phyloP scores from a whole-genome alignment of 305 asterid species.

The Fraxinus albicans region DNA sequence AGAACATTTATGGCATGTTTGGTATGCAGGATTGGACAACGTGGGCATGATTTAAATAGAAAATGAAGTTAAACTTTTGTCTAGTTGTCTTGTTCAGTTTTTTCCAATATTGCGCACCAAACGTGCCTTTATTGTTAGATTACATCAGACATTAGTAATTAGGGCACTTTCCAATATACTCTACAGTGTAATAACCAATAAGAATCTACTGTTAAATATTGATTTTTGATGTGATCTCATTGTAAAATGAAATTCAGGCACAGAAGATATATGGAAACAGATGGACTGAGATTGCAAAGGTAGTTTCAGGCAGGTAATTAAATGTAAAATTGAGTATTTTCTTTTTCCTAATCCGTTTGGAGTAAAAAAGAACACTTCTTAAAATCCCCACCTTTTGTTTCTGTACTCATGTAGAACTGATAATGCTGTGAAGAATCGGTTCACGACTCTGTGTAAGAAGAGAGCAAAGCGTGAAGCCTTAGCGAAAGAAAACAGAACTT shows the following conservation, averaged over 20 bases:
- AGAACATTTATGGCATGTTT: neutral
- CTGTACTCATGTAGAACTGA: constrained; percentile 61
- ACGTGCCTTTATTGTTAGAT: constrained; percentile 14
- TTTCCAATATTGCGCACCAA: neutral
- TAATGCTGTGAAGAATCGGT: constrained; percentile 98
- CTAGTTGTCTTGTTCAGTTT: neutral
- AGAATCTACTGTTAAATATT: neutral
- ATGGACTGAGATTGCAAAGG: constrained; percentile 99
- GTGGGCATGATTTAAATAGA: neutral
- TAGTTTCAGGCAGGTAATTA: constrained; percentile 96
- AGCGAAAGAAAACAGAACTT: constrained; percentile 72
- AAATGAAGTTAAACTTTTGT: neutral
- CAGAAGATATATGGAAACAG: constrained; percentile 93
- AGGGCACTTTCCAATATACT: neutral
- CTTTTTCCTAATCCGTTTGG: neutral
- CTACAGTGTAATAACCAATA: neutral
- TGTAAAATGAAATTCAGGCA: constrained; percentile 55
- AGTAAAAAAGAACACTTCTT: neutral
- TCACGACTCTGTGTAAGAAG: constrained; percentile 95
- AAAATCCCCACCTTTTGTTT: neutral
- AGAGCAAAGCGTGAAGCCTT: constrained; percentile 84
- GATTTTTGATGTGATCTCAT: constrained; percentile 29
- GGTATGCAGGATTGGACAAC: neutral
- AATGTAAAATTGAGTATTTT: neutral
- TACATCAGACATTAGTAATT: neutral